Evolutionary conservation across 2,329 filamentous ascomycete genomes (phyloP), one percentile per base, ranked within the genome.

Genomic region (Fusarium chaquense): DNA sequence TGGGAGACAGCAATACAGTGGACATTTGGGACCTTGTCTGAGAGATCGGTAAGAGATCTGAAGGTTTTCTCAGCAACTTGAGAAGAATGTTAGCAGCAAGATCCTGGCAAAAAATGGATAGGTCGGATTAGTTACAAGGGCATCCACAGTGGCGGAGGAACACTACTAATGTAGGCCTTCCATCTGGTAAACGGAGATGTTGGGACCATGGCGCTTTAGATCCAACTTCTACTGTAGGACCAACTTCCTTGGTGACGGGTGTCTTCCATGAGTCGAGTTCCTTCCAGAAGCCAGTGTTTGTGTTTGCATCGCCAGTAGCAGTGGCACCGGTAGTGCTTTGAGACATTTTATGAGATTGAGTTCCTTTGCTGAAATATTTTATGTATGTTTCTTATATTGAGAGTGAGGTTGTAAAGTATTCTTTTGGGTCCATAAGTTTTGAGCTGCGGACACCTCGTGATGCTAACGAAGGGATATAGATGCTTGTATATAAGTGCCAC

Each of bases 121-220:
- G 9, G 16, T 28, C 16, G 33, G 32, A 16, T 30, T 22, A 26
- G 15, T 20, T 84, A 91, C 91, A 92, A 13, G 91, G 91, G 80
- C 90, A 92, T 35, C 91, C 91, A 76, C 90, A 93, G 76, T 93
- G 90, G 35, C 91, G 84, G 8, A 93, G 83, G 73, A 93, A 93
- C 18, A 88, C 84, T 22, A 93, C 79, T 2, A 93, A 76, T 0
- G 85, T 87, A 1, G 88, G 87, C 71, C 86, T 88, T 26, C 81
- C 79, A 43, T 82, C 78, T 1, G 86, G 84, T n/a, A 91, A 78
- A 10, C 76, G 75, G 8, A 92, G 79, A 62, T 83, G 82, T 28
- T 81, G 69, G 30, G 86, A 83, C 8, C 81, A 81, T 1, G 90
- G 90, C 2, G 89, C 89, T 65, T 82, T 81, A 35, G 82, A 77